phyloP scores from a whole-genome alignment of 768 basidiomycete genomes.

The Leccinum subgranulosum region DNA sequence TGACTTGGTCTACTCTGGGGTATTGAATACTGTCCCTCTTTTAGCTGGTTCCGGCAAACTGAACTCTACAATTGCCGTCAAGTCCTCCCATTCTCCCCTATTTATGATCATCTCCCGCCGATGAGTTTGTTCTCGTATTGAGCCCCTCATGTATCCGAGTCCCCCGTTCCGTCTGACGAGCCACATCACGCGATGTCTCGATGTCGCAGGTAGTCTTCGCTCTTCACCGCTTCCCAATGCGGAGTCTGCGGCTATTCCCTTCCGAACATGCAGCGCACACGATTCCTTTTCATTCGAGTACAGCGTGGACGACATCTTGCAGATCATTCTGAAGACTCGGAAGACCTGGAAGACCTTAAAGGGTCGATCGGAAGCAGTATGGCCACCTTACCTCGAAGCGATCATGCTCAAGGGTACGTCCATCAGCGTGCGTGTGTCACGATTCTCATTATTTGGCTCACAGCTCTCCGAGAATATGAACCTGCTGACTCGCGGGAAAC shows the following conservation, averaged over 20 bases:
- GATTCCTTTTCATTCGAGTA: slow-evolving; percentile 12
- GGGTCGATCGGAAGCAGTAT: slow-evolving; percentile 66
- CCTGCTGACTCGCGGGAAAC: slow-evolving; percentile 74
- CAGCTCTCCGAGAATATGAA: slow-evolving; percentile 70
- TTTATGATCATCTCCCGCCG: slow-evolving; percentile 20
- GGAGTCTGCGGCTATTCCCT: slow-evolving; percentile 3
- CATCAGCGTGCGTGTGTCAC: slow-evolving; percentile 8
- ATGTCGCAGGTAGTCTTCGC: background rate
- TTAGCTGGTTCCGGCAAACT: slow-evolving; percentile 22
- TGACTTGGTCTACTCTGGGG: background rate
- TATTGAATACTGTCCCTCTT: slow-evolving; percentile 5
- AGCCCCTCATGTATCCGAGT: slow-evolving; percentile 14
- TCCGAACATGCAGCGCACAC: slow-evolving; percentile 9
- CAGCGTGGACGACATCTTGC: slow-evolving; percentile 51
- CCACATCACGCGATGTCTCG: slow-evolving; percentile 2
- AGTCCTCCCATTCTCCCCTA: slow-evolving; percentile 11
- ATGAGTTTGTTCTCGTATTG: slow-evolving; percentile 1
- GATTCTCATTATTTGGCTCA: slow-evolving; percentile 16
- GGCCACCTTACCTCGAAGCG: slow-evolving; percentile 78
- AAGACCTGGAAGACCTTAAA: slow-evolving; percentile 76
- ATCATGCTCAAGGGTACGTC: slow-evolving; percentile 67
- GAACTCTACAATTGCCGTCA: slow-evolving; percentile 18
- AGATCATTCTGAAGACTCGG: slow-evolving; percentile 62
- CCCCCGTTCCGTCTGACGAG: slow-evolving; percentile 1
- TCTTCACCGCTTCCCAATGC: background rate